Conservation (phyloP, 2,329 filamentous ascomycete genomes). For the Aureobasidium sp. region DNA sequence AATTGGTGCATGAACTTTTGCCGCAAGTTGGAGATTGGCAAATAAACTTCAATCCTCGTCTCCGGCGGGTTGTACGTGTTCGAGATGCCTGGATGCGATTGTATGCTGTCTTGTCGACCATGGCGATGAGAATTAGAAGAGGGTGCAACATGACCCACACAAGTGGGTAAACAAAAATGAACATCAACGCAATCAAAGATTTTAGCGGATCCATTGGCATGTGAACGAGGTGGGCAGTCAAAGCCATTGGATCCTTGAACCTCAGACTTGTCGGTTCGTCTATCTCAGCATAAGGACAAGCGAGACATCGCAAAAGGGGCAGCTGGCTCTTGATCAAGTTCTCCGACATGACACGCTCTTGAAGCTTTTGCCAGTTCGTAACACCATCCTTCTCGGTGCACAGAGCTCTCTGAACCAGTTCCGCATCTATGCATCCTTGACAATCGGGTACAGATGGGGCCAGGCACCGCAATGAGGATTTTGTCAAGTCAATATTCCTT, state of each 20-base stretch:
- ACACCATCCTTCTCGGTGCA: slow-evolving; percentile 57
- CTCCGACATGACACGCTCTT: slow-evolving; percentile 71
- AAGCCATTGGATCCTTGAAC: slow-evolving; percentile 36
- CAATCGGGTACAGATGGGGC: slow-evolving; percentile 62
- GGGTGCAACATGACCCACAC: slow-evolving; percentile 42
- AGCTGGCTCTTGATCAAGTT: slow-evolving; percentile 63
- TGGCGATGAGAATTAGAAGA: slow-evolving; percentile 26
- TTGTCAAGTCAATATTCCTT: slow-evolving; percentile 63
- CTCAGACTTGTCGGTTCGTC: slow-evolving; percentile 41
- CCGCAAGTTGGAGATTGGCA: slow-evolving; percentile 64
- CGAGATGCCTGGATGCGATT: slow-evolving; percentile 50
- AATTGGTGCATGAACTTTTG: slow-evolving; percentile 69
- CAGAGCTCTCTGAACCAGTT: slow-evolving; percentile 66
- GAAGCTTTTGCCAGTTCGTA: slow-evolving; percentile 65
- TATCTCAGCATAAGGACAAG: slow-evolving; percentile 84
- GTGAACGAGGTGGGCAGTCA: slow-evolving; percentile 27
- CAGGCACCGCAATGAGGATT: slow-evolving; percentile 73
- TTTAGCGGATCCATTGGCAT: slow-evolving; percentile 20
- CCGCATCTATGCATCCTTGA: slow-evolving; percentile 58
- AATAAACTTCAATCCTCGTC: slow-evolving; percentile 65
- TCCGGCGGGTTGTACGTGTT: slow-evolving; percentile 58
- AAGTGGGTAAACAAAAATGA: slow-evolving; percentile 46
- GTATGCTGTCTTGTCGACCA: slow-evolving; percentile 19
- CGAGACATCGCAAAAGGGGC: slow-evolving; percentile 75
- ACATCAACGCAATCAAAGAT: slow-evolving; percentile 37